Conservation (phyloP, 306 rosid genomes). For the Adenanthera pavonina region DNA sequence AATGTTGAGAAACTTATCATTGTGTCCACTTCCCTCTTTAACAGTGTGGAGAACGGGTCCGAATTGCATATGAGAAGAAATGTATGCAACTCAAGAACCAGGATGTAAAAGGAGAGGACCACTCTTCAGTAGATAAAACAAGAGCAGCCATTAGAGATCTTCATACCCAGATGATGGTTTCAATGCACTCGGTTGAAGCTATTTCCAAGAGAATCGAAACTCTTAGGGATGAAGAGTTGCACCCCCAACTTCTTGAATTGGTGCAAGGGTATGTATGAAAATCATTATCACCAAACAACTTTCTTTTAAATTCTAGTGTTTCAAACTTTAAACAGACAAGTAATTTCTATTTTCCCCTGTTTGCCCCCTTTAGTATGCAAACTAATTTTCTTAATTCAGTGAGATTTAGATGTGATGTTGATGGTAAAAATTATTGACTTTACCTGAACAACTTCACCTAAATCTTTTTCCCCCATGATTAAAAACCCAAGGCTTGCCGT, state of each 20-base stretch:
- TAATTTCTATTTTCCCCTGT: not conserved
- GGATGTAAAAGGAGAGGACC: conserved; percentile 75
- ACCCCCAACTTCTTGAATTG: conserved; percentile 85
- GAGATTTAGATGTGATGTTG: not conserved
- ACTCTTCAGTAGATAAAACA: conserved; percentile 73
- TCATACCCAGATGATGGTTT: conserved; percentile 87
- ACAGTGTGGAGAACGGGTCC: conserved; percentile 89
- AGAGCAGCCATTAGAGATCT: conserved; percentile 79
- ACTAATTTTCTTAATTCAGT: too few species aligned
- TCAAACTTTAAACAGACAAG: conserved; percentile 39
- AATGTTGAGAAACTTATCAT: conserved; percentile 35
- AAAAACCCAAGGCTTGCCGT: conserved; percentile 43
- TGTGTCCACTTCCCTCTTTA: conserved; percentile 41
- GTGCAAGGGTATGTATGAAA: conserved; percentile 68
- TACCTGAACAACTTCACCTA: not conserved
- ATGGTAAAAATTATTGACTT: not conserved
- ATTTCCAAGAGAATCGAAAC: conserved; percentile 86
- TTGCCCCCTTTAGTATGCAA: not conserved
- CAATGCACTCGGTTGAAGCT: conserved; percentile 92
- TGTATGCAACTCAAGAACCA: conserved; percentile 73
- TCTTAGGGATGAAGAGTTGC: conserved; percentile 88
- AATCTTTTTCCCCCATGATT: not conserved
- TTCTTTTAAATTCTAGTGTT: conserved; percentile 23
- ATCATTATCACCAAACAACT: conserved; percentile 9
- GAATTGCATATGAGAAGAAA: conserved; percentile 87